Evolutionary conservation across 768 basidiomycete species (phyloP), one percentile per base, ranked within the genome.

Genomic region (Mycena galericulata): DNA sequence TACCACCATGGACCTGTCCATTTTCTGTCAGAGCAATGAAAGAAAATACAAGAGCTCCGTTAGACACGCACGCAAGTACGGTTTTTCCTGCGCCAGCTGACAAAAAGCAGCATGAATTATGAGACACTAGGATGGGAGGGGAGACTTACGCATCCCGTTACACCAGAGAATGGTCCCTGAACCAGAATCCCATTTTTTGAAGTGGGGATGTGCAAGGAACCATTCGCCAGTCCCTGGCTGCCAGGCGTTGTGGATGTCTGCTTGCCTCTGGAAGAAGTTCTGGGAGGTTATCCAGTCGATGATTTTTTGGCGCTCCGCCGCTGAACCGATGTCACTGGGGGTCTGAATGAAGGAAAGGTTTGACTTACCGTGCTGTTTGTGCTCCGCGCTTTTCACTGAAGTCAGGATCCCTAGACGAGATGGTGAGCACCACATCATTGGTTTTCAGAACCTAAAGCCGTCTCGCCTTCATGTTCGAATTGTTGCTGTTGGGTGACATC

Each of bases 61-160:
- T n/a, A n/a, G 14, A 36, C 34, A 36, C 56, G 18, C 20, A 59
- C 57, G 45, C 43, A 17, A 59, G 57, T 1, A 59, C 45, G 3
- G 57, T 59, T 22, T 59, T 59, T 18, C 57, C 57, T 0, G 57
- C 57, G 0, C 57, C 57, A 20, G 57, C 57, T 59, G 22, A 5
- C 10, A 18, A 17, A 7, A 14, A 11, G 5, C 15, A 4, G 8
- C 5, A 49, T 49, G 6, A 49, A 14, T 15, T 14, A 18, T 8
- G 3, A 30, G 27, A 49, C 15, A 24, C 15, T 1, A 18, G 18
- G 22, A 26, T 8, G 15, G 24, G 17, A 22, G 27, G 17, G 6
- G 18, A 1, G 27, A 49, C 47, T 29, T 10, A 57, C 55, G 55
- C 5, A 57, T 57, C 9, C 55, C 55, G 20, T 30, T 9, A 20